These are phyloP conservation scores for Alternaria rosae DNA, from an alignment of 2,329 filamentous ascomycete genomes.

Conservation along the genomic window DNA sequence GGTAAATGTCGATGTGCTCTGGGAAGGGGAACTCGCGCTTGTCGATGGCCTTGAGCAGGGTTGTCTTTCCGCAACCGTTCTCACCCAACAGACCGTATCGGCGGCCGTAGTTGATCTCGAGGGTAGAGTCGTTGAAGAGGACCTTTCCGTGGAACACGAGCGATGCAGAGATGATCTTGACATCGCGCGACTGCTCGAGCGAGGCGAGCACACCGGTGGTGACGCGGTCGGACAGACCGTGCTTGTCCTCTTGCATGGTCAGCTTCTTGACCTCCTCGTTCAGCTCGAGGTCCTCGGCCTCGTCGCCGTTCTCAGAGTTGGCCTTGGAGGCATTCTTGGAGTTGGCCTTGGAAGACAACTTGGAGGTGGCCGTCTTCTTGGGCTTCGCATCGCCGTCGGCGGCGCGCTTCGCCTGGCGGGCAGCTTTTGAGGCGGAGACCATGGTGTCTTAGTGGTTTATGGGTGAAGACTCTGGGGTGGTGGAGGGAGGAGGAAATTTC, in stretches of 20 bases:
- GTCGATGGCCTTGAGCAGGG: conserved; percentile 93
- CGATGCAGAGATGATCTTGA: conserved; percentile 93
- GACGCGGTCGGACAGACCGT: conserved; percentile 95
- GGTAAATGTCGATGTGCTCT: conserved; percentile 96
- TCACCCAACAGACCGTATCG: conserved; percentile 95
- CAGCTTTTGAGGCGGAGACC: conserved; percentile 74
- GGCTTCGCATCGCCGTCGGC: conserved; percentile 69
- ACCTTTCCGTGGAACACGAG: conserved; percentile 98
- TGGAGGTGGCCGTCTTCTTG: conserved; percentile 77
- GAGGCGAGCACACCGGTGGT: conserved; percentile 96
- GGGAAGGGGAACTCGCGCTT: conserved; percentile 95
- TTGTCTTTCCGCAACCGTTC: conserved; percentile 99
- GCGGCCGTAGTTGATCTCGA: conserved; percentile 92
- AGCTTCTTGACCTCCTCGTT: conserved; percentile 85
- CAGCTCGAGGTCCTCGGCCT: conserved; percentile 70
- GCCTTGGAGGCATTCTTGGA: conserved; percentile 69
- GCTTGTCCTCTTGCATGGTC: conserved; percentile 91
- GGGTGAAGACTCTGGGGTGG: conserved; percentile 24
- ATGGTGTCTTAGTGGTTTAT: conserved; percentile 52
- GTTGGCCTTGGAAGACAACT: conserved; percentile 72
- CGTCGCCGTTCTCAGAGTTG: conserved; percentile 74
- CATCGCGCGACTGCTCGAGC: conserved; percentile 83
- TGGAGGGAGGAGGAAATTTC: conserved; percentile 36
- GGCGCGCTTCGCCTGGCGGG: conserved; percentile 70
- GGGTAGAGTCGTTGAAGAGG: conserved; percentile 88